Conservation (phyloP, 1,284 basidiomycete genomes). For the Apiotrichum akiyoshidainum region DNA sequence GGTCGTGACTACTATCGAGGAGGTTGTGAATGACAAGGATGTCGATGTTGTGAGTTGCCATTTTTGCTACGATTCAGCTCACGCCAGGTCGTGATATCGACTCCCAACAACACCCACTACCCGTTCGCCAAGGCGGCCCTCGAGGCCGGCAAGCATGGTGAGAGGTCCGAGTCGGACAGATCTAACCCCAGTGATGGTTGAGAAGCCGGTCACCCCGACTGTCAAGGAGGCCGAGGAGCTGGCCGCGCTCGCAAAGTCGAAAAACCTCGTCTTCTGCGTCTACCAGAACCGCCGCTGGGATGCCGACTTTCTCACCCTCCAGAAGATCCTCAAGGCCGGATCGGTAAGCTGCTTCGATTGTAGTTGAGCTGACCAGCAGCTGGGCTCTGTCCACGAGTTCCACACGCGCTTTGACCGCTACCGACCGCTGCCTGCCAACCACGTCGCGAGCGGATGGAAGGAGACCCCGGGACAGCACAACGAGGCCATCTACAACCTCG, state of each 20-base stretch:
- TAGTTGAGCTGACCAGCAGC: conserved; percentile 22
- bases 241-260: conserved; percentile 62
- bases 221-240: conserved; percentile 65
- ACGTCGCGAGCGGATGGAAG: conserved; percentile 58
- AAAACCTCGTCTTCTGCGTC: conserved; percentile 63
- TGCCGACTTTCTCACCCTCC: conserved; percentile 69
- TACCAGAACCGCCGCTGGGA: conserved; percentile 65
- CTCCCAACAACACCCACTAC: conserved; percentile 78
- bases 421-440: conserved; percentile 55
- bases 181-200: conserved; percentile 58
- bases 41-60: conserved; percentile 49
- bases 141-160: conserved; percentile 73
- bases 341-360: conserved; percentile 54
- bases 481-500: conserved; percentile 53
- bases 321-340: conserved; percentile 58
- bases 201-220: conserved; percentile 76
- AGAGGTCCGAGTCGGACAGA: conserved; percentile 9
- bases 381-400: conserved; percentile 38
- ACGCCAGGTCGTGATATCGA: conserved; percentile 60
- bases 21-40: conserved; percentile 46
- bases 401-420: conserved; percentile 66
- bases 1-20: conserved; percentile 46
- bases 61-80: too few relatives aligned
- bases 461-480: conserved; percentile 49
- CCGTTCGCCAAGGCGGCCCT: conserved; percentile 56